These are phyloP conservation scores for Cicer yamashitae DNA, from an alignment of 306 rosid species.

Conservation along the genomic window DNA sequence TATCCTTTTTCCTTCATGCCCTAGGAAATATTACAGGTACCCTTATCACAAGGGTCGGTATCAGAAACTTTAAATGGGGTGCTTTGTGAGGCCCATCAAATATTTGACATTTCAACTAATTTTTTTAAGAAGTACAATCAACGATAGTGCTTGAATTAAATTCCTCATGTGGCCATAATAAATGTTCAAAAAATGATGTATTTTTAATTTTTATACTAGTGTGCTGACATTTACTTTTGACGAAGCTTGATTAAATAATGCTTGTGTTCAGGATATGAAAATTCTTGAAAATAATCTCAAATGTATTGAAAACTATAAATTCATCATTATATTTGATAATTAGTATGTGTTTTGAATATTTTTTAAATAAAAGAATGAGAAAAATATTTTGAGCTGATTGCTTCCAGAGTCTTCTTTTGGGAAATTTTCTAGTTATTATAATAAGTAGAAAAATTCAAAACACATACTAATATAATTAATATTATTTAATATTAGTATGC, in stretches of 20 bases:
- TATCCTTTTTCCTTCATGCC: conserved; percentile 23
- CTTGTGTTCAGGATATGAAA: not conserved
- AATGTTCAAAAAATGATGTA: not conserved
- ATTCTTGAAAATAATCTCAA: not conserved
- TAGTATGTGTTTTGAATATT: too few relatives aligned
- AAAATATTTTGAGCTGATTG: too few relatives aligned
- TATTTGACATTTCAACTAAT: conserved; percentile 37
- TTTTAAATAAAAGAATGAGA: too few relatives aligned
- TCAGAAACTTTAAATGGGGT: conserved; percentile 39
- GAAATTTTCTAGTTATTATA: too few relatives aligned
- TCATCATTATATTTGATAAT: not conserved
- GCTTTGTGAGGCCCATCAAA: conserved; percentile 20
- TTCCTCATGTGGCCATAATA: conserved; percentile 26
- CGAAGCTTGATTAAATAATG: not conserved
- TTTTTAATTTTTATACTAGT: not conserved
- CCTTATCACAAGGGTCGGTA: conserved; percentile 26
- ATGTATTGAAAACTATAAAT: not conserved
- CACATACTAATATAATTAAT: too few relatives aligned
- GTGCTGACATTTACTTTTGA: not conserved
- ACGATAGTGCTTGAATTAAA: conserved; percentile 10
- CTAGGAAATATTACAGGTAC: conserved; percentile 17
- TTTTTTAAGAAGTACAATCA: conserved; percentile 5
- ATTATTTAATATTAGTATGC: too few relatives aligned
- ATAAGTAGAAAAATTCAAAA: too few relatives aligned
- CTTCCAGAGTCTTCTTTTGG: too few relatives aligned